Evolutionary conservation across 2,329 filamentous ascomycete genomes (phyloP), one percentile per base, ranked within the genome.

Genomic region (Sodiomyces alkalinus): DNA sequence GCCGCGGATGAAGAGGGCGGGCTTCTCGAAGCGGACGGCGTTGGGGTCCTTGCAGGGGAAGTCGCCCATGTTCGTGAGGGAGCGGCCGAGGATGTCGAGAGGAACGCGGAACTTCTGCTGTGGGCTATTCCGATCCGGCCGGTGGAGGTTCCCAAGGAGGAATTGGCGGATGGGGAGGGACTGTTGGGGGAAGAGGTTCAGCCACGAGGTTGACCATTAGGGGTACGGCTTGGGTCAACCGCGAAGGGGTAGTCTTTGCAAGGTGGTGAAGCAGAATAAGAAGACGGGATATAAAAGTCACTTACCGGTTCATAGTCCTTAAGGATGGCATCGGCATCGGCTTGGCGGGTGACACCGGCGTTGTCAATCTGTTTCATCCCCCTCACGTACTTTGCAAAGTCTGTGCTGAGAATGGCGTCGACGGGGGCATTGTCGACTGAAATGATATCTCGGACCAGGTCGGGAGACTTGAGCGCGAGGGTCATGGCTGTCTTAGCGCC

Each of bases 401-500:
- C 71, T 37, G 67, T 71, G 37, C 70, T 67, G 4, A 96, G 63
- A 0, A 69, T 66, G 10, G 79, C 80, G 47, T 92, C 83, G 7
- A 92, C 65, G 3, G 87, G 87, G 4, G 86, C 83, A 47, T 96
- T 96, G 57, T 96, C 87, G 9, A 96, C 85, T 2, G 83, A 67
- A 17, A 94, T 67, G 28, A 96, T 58, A 41, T 77, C 71, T 11
- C 65, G 61, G 33, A 93, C 64, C 3, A 74, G 56, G 5, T 69
- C 58, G 0, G 82, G 81, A 1, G 71, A 64, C 23, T 67, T 61
- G 19, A 96, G 67, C 4, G 83, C 83, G 33, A 94, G 60, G 0
- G 79, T 64, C 87, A 96, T 94, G 41, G 82, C 83, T 2, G 79
- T 75, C 60, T 96, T 96, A 26, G 87, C 87, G 37, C 90, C 87